Evolutionary conservation across 202 grass and related monocot species (phyloP).

Genomic region (Zoysia matrella): DNA sequence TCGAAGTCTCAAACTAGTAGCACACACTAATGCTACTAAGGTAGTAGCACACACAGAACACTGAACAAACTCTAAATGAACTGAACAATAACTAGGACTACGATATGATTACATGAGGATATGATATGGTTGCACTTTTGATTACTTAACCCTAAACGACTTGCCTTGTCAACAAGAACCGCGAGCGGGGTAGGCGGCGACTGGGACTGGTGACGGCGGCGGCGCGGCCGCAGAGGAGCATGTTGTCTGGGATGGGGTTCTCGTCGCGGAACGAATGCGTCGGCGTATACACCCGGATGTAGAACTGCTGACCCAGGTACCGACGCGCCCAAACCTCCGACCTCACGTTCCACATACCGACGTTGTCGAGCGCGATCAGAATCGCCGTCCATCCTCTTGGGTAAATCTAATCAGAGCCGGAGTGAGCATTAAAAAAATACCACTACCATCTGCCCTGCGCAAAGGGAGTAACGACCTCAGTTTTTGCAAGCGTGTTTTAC

Average conservation of each 20-base stretch:
- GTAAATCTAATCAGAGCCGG: slow-evolving; percentile 52
- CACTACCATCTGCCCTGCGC: too few relatives aligned
- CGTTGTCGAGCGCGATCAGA: slow-evolving; percentile 73
- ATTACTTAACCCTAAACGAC: background rate
- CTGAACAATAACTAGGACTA: too few relatives aligned
- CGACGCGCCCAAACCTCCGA: slow-evolving; percentile 69
- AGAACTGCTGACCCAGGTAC: slow-evolving; percentile 86
- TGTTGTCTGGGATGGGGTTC: slow-evolving; percentile 68
- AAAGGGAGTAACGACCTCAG: too few relatives aligned
- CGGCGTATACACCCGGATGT: slow-evolving; percentile 81
- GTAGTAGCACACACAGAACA: too few relatives aligned
- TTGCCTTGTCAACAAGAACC: background rate
- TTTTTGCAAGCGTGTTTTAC: slow-evolving; percentile 31
- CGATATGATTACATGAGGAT: background rate
- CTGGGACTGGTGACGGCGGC: background rate
- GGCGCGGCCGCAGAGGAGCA: slow-evolving; percentile 68
- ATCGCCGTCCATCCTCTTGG: slow-evolving; percentile 72
- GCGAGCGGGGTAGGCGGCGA: background rate
- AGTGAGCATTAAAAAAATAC: too few relatives aligned
- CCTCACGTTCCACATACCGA: slow-evolving; percentile 88
- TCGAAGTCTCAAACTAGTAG: too few relatives aligned
- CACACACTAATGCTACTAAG: too few relatives aligned
- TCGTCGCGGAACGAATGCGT: slow-evolving; percentile 69
- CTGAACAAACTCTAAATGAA: too few relatives aligned
- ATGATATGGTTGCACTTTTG: background rate